Evolutionary conservation across 2,329 filamentous ascomycete genomes (phyloP), one percentile per base, ranked within the genome.

Genomic region (Torrubiella hemipterigena): DNA sequence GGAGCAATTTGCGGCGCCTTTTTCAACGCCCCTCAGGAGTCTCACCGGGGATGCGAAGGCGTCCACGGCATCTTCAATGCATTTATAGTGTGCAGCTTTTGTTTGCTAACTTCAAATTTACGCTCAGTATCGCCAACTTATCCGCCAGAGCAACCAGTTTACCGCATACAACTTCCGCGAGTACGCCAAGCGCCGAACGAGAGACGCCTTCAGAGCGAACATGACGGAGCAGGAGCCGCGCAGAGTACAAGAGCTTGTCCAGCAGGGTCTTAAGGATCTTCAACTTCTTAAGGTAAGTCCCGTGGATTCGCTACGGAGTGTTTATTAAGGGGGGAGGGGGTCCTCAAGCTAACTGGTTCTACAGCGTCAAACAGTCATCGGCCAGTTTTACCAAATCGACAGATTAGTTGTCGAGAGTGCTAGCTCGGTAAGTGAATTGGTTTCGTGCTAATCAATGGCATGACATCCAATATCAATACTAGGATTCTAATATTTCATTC

Each of bases 151-250:
- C 39, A 69, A 71, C 39, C 82, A 94, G 51, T 96, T 98, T 58
- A 74, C 85, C 39, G 76, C 81, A 45, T 98, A 96, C 67, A 98
- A 96, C 63, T 98, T 95, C 69, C 77, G 91, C 61, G 89, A 95
- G 56, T 98, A 98, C 59, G 87, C 91, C 32, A 81, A 78, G 59
- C 79, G 91, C 51, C 75, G 89, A 56, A 94, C 91, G 53, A 73
- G 73, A 54, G 91, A 96, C 64, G 79, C 84, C 5, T 98, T 96
- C 58, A 73, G 81, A 47, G 85, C 93, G 55, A 71, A 93, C 56
- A 70, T 74, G 56, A 53, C 58, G 34, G 79, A 85, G 47, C 62
- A 73, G 27, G 91, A 95, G 50, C 68, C 74, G 42, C 68, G 84
- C 40, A 67, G 69, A 59, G 68, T 93, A 54, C 86, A 96, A 58